Evolutionary conservation across 2,329 filamentous ascomycete genomes (phyloP).

Genomic region (Fusarium albosuccineum): DNA sequence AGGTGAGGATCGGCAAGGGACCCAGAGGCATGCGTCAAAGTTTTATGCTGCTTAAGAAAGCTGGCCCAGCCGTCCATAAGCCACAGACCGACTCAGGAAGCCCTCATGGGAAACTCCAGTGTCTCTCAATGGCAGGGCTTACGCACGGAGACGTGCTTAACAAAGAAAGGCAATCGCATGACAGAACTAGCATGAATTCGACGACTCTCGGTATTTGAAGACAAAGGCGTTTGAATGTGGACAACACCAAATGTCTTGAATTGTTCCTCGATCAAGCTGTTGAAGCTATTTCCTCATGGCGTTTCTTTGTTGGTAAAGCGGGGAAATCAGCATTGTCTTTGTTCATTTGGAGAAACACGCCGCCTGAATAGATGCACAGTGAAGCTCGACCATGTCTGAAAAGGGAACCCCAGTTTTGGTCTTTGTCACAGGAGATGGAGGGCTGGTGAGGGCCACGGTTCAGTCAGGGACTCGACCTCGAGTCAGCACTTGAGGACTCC

Average conservation of each 20-base stretch:
- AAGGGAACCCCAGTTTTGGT: no score
- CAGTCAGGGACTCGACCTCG: no score
- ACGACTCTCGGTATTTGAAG: background rate
- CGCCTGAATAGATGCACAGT: background rate
- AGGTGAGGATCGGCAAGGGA: no score
- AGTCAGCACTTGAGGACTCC: no score
- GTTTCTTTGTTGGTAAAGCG: background rate
- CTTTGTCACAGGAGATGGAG: no score
- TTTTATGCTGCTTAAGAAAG: no score
- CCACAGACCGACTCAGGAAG: background rate
- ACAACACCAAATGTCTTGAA: background rate
- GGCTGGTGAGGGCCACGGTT: no score
- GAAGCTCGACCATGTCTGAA: background rate
- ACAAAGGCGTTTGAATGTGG: background rate
- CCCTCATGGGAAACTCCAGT: background rate
- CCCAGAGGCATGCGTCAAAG: no score
- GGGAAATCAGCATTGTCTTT: background rate
- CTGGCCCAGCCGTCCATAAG: no score
- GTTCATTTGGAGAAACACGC: background rate
- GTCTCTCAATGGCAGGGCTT: background rate
- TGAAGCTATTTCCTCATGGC: background rate
- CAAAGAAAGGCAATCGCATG: background rate
- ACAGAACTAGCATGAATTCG: background rate
- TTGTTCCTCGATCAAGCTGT: background rate
- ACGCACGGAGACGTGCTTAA: background rate